Conservation (phyloP, 176 grass and related monocot species). For the Areca catechu region DNA sequence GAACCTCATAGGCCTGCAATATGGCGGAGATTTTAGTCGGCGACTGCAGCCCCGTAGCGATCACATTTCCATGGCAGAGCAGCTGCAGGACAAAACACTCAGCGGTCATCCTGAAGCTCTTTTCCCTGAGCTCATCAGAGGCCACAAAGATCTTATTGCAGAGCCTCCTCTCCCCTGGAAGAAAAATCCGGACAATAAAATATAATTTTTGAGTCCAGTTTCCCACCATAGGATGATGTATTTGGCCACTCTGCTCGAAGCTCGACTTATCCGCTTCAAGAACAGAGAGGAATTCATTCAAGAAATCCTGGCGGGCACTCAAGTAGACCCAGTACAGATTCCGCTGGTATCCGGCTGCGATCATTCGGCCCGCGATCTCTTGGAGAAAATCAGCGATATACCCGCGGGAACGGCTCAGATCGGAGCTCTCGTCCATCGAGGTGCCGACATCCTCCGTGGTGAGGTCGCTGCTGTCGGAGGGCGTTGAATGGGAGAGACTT, state of each 20-base stretch:
- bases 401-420: neutral
- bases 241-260: too few relatives aligned
- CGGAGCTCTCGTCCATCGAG: too few relatives aligned
- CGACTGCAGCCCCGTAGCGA: conserved; percentile 60
- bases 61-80: conserved; percentile 69
- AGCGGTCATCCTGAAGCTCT: conserved; percentile 68
- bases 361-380: conserved; percentile 1
- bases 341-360: neutral
- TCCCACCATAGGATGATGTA: too few relatives aligned
- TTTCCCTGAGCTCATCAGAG: conserved; percentile 34
- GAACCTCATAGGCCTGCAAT: conserved; percentile 68
- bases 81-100: conserved; percentile 67
- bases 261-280: neutral
- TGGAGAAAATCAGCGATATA: neutral
- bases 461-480: neutral
- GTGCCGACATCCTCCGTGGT: neutral
- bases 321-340: neutral
- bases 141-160: conserved; percentile 26
- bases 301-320: neutral
- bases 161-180: neutral
- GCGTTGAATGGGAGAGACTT: conserved; percentile 47
- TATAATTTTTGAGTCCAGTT: neutral
- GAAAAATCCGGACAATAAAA: neutral
- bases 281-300: neutral
- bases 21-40: conserved; percentile 64